These are phyloP conservation scores for Gastrodia elata DNA, from an alignment of 106 monocot genomes.

Conservation along the genomic window DNA sequence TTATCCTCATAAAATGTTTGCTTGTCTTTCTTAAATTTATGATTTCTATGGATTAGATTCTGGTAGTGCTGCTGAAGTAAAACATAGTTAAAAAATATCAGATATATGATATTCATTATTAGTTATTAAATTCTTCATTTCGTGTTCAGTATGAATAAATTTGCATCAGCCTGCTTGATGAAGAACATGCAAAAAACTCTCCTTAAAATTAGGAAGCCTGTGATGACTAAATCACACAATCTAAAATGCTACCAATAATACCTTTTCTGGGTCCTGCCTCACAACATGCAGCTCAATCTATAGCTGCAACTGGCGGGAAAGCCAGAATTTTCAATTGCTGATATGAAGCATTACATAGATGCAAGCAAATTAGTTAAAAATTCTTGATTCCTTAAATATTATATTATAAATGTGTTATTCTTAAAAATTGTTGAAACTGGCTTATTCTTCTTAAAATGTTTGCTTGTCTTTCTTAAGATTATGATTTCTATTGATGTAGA, in stretches of 20 bases:
- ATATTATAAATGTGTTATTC: neutral
- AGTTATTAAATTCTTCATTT: no score
- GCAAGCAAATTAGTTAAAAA: neutral
- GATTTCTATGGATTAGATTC: neutral
- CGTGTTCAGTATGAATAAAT: no score
- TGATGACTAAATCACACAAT: no score
- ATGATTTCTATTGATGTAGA: neutral
- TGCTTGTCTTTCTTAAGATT: neutral
- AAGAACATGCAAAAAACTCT: no score
- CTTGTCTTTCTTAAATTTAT: neutral
- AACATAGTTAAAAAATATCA: neutral
- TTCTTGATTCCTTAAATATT: neutral
- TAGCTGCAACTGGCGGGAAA: no score
- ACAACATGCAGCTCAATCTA: neutral
- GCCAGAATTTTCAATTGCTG: no score
- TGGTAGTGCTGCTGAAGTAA: neutral
- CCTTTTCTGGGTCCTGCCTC: neutral
- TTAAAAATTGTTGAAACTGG: neutral
- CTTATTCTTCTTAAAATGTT: neutral
- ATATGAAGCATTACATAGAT: neutral
- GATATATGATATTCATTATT: no score
- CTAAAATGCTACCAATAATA: no score
- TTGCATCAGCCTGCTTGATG: no score
- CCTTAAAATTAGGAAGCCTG: no score
- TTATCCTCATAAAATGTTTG: neutral